Percentiles rank a stretch among this genome's conserved stretches.
phyloP scores from a whole-genome alignment of 768 basidiomycete species.

The Pleurotus giganteus region DNA sequence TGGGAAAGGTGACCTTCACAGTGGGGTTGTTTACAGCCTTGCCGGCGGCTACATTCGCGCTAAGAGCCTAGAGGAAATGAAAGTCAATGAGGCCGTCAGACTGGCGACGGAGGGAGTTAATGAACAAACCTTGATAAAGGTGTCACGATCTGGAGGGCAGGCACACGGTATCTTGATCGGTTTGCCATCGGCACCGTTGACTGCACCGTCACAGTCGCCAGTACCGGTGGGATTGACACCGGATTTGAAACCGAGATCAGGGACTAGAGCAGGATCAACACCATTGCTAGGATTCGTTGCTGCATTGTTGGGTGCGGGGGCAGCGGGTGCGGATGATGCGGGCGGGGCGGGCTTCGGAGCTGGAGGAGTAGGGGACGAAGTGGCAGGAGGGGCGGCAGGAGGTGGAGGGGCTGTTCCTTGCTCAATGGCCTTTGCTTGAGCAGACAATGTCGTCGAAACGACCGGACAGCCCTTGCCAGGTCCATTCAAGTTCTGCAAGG shows the following conservation, averaged over 20 bases:
- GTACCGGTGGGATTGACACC: slow-evolving; percentile 66
- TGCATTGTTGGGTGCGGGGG: slow-evolving; percentile 16
- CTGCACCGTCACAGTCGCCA: slow-evolving; percentile 67
- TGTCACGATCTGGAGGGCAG: slow-evolving; percentile 56
- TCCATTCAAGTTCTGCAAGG: slow-evolving; percentile 73
- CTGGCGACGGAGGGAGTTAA: too few species aligned
- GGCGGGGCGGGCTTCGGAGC: slow-evolving; percentile 9
- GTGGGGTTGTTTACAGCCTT: slow-evolving; percentile 64
- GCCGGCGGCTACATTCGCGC: slow-evolving; percentile 58
- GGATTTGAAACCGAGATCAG: slow-evolving; percentile 52
- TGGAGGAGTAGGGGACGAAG: background rate
- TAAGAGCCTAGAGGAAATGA: slow-evolving; percentile 32
- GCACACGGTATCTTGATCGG: slow-evolving; percentile 64
- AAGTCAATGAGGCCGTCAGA: background rate
- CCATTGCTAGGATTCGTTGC: slow-evolving; percentile 19
- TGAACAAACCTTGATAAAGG: slow-evolving; percentile 45
- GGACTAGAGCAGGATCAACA: slow-evolving; percentile 54
- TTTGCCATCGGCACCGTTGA: slow-evolving; percentile 46
- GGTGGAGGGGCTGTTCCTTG: slow-evolving; percentile 20
- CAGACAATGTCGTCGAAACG: slow-evolving; percentile 59
- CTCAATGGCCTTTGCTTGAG: slow-evolving; percentile 36
- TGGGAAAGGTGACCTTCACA: slow-evolving; percentile 60
- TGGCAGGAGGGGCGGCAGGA: slow-evolving; percentile 11
- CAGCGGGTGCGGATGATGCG: slow-evolving; percentile 2
- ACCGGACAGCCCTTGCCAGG: slow-evolving; percentile 69